phyloP scores from a whole-genome alignment of 106 monocot species.

The Apostasia shenzhenica region DNA sequence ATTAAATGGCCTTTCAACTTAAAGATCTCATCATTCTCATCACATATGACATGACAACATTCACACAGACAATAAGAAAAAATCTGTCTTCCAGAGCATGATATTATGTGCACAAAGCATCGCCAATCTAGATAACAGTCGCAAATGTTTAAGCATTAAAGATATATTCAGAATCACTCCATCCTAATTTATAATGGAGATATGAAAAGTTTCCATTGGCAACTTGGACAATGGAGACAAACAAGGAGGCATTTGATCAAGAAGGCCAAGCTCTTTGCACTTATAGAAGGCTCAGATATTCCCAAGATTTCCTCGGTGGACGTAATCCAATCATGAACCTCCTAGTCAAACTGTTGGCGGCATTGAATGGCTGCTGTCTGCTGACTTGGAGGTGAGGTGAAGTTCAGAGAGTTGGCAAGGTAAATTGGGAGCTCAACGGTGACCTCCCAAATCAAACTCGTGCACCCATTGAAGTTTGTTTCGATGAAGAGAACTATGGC shows the following conservation, averaged over 20 bases:
- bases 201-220: constrained; percentile 81
- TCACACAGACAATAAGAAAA: no score
- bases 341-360: constrained; percentile 90
- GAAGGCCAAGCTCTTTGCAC: constrained; percentile 77
- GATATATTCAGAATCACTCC: constrained; percentile 50
- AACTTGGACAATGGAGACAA: constrained; percentile 72
- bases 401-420: background rate
- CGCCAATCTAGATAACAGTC: constrained; percentile 84
- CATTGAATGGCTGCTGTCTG: constrained; percentile 90
- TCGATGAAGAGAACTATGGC: background rate
- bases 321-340: constrained; percentile 91
- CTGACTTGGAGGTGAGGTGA: constrained; percentile 73
- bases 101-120: constrained; percentile 43
- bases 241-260: constrained; percentile 58
- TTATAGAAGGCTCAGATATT: constrained; percentile 93
- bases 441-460: background rate
- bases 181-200: constrained; percentile 60
- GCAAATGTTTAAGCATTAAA: constrained; percentile 57
- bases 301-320: constrained; percentile 81
- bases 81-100: no score
- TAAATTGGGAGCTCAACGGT: constrained; percentile 1
- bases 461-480: constrained; percentile 6
- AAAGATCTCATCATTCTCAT: no score
- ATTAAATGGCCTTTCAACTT: no score
- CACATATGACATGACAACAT: no score